A percentile compares a stretch with the other conserved stretches of the same genome.
Conservation (phyloP, 2,329 filamentous ascomycete species). For the Fusarium verrucosum region DNA sequence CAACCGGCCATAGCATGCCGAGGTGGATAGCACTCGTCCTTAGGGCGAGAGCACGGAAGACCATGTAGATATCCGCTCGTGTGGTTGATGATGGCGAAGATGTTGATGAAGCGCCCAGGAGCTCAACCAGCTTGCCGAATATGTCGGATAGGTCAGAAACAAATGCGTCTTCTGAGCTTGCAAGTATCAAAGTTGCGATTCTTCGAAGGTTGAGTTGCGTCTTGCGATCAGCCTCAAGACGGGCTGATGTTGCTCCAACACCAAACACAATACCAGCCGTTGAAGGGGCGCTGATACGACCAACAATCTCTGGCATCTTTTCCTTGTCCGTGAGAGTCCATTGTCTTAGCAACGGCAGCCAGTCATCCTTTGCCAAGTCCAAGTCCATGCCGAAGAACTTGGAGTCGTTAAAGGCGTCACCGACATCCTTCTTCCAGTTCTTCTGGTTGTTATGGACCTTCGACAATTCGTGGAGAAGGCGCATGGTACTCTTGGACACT, state of each 20-base stretch:
- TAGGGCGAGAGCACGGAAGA: constrained; percentile 82
- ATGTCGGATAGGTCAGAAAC: constrained; percentile 77
- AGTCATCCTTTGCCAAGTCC: constrained; percentile 73
- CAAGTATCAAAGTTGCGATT: constrained; percentile 80
- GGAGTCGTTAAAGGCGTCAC: constrained; percentile 89
- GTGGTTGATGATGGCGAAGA: constrained; percentile 93
- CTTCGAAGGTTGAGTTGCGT: constrained; percentile 90
- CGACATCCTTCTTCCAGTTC: constrained; percentile 90
- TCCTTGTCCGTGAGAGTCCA: constrained; percentile 91
- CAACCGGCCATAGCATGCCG: constrained; percentile 86
- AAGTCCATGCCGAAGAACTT: constrained; percentile 82
- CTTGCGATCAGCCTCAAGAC: constrained; percentile 93
- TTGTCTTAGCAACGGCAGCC: constrained; percentile 85
- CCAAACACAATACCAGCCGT: constrained; percentile 98
- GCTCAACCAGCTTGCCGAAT: constrained; percentile 85
- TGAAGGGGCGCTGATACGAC: constrained; percentile 82
- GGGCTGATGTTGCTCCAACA: constrained; percentile 92
- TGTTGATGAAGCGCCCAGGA: constrained; percentile 82
- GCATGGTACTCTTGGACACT: constrained; percentile 74
- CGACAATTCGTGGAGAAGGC: constrained; percentile 79
- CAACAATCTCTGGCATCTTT: constrained; percentile 80
- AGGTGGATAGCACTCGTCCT: constrained; percentile 83
- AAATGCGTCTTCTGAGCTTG: constrained; percentile 80
- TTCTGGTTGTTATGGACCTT: constrained; percentile 84
- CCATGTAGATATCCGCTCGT: constrained; percentile 87